phyloP scores from a whole-genome alignment of 768 basidiomycete species.

The Suillus hirtellus region DNA sequence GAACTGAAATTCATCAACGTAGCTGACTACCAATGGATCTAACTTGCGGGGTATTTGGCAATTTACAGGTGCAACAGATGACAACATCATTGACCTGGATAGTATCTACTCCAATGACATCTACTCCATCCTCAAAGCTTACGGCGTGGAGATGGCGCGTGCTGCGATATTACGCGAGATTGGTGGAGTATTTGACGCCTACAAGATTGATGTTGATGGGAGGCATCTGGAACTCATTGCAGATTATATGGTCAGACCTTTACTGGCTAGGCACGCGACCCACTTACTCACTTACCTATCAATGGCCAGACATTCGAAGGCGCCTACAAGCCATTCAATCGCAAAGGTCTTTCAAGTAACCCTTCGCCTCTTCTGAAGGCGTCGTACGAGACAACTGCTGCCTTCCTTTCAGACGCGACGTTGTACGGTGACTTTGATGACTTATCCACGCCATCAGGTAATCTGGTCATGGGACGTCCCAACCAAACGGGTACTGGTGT shows the following conservation, averaged over 20 bases:
- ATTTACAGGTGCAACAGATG: conserved; percentile 52
- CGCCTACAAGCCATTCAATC: conserved; percentile 97
- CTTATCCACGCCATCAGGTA: conserved; percentile 85
- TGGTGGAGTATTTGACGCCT: conserved; percentile 87
- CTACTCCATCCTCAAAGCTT: conserved; percentile 84
- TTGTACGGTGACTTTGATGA: conserved; percentile 96
- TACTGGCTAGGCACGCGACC: neutral
- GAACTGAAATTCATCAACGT: conserved; percentile 11
- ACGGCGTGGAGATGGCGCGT: conserved; percentile 97
- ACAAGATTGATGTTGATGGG: conserved; percentile 93
- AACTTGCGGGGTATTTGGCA: conserved; percentile 91
- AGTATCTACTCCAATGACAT: conserved; percentile 94
- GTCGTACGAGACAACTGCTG: conserved; percentile 93
- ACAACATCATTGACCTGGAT: conserved; percentile 71
- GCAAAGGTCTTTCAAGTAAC: conserved; percentile 89
- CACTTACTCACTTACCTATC: conserved; percentile 2
- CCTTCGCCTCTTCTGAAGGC: conserved; percentile 97
- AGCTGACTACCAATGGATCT: conserved; percentile 91
- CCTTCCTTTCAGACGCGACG: conserved; percentile 93
- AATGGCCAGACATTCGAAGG: conserved; percentile 87
- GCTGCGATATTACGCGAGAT: conserved; percentile 90
- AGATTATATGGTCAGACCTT: conserved; percentile 89
- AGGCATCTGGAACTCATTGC: conserved; percentile 96
- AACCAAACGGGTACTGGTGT: conserved; percentile 91
- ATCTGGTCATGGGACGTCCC: conserved; percentile 87